These are phyloP conservation scores for Aspergillus homomorphus DNA, from an alignment of 495 filamentous ascomycete genomes.

Conservation along the genomic window DNA sequence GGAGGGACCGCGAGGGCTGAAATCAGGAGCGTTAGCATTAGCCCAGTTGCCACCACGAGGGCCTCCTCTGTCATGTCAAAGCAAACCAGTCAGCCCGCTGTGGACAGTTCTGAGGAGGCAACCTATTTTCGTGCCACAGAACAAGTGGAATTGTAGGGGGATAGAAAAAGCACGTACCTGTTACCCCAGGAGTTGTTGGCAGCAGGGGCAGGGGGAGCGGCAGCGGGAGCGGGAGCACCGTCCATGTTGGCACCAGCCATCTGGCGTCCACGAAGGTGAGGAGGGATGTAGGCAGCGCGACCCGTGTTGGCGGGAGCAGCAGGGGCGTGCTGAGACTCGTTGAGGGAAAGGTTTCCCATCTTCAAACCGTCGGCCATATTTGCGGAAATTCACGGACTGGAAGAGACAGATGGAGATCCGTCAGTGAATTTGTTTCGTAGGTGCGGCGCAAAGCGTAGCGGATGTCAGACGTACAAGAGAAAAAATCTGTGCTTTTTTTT, in stretches of 20 bases:
- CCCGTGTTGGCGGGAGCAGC: constrained; percentile 36
- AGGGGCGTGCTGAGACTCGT: constrained; percentile 67
- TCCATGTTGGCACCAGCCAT: constrained; percentile 40
- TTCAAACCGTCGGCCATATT: constrained; percentile 95
- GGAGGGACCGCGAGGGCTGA: constrained; percentile 55
- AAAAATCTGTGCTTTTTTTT: constrained; percentile 6
- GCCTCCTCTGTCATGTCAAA: constrained; percentile 22
- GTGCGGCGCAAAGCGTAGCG: constrained; percentile 15
- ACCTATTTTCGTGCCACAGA: not conserved
- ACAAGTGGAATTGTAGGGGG: not conserved
- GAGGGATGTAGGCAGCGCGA: constrained; percentile 89
- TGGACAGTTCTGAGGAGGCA: not conserved
- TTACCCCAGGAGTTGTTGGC: constrained; percentile 30
- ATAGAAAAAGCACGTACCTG: constrained; percentile 35
- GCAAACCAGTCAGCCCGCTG: constrained; percentile 11
- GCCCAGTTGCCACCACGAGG: constrained; percentile 71
- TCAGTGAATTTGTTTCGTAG: constrained; percentile 10
- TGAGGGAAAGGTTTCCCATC: constrained; percentile 79
- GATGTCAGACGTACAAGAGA: constrained; percentile 14
- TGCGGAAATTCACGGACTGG: constrained; percentile 35
- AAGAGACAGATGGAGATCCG: constrained; percentile 5
- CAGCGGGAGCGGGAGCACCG: constrained; percentile 32
- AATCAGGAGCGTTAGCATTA: constrained; percentile 60
- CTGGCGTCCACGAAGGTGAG: constrained; percentile 75
- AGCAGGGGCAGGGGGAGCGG: constrained; percentile 24